Percentiles rank a stretch among this genome's conserved stretches.
phyloP scores from a whole-genome alignment of 2,329 filamentous ascomycete species.

The Exserohilum turcica region DNA sequence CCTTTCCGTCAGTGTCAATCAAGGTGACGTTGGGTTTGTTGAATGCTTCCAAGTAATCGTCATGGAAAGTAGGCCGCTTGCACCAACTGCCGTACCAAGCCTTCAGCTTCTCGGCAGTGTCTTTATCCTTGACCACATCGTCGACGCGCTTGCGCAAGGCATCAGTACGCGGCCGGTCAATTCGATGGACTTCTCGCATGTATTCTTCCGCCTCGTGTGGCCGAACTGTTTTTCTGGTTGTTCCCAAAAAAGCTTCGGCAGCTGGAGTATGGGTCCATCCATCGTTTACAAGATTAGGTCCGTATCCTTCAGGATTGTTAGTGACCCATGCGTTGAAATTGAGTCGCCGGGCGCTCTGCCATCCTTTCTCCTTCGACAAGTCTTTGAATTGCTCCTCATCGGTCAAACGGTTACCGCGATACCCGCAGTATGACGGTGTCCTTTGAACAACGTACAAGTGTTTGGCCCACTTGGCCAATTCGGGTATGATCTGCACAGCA shows the following conservation, averaged over 20 bases:
- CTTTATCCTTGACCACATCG: slow-evolving; percentile 56
- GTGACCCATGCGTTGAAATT: slow-evolving; percentile 38
- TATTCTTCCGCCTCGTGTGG: not conserved
- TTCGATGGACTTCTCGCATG: not conserved
- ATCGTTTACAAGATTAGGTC: slow-evolving; percentile 54
- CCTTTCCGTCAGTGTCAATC: slow-evolving; percentile 64
- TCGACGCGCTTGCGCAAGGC: slow-evolving; percentile 53
- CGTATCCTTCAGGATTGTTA: slow-evolving; percentile 14
- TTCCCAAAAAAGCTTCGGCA: slow-evolving; percentile 26
- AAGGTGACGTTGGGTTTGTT: slow-evolving; percentile 64
- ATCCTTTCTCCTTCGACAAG: slow-evolving; percentile 46
- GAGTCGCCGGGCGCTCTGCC: slow-evolving; percentile 58
- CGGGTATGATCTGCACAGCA: slow-evolving; percentile 44
- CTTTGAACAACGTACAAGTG: slow-evolving; percentile 62
- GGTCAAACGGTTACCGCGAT: slow-evolving; percentile 31
- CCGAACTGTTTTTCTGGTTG: slow-evolving; percentile 14
- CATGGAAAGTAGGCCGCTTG: slow-evolving; percentile 67
- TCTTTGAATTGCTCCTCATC: slow-evolving; percentile 11
- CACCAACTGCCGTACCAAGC: slow-evolving; percentile 65
- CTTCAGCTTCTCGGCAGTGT: slow-evolving; percentile 59
- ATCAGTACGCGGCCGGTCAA: slow-evolving; percentile 12
- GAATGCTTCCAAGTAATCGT: slow-evolving; percentile 63
- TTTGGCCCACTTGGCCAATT: slow-evolving; percentile 54
- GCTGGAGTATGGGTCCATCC: slow-evolving; percentile 49
- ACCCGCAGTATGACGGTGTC: slow-evolving; percentile 55